Base-by-base conservation (phyloP, 257 asterid genomes). In the Coffea eugenioides region DNA sequence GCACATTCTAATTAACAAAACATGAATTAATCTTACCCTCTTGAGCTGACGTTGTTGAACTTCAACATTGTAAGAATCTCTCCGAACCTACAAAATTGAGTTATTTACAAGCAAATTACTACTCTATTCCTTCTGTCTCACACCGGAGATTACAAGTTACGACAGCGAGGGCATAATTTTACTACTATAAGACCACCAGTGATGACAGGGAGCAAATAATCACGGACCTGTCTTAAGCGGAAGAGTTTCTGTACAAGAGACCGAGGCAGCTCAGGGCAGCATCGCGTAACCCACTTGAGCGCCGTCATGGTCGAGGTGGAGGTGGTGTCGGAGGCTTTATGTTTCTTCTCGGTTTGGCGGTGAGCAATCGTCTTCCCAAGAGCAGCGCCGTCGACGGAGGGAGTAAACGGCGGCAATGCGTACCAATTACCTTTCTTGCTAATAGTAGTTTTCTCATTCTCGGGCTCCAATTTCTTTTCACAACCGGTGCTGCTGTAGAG, bases 241-340 rank as follows among this genome's bases (percentile, higher is more conserved):
- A 96, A 94, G 79, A 96, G 96, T 82, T 96, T 94, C 83, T 94
- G 98, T 23, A 96, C 95, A n/a, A 94, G 93, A 75, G 90, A 83
- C 86, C 90, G 88, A 52, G 97, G 98, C 72, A 94, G 86, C 80
- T 94, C 87, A 57, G 99, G 99, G 87, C 92, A 92, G 90, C 95
- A 96, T 71, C 88, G 89, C 0, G 79, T 89, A 64, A 92, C 89
- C 98, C 98, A 96, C 80, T 94, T 94, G 56, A 94, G 87, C 64
- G 97, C 95, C 82, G 97, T 91, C 85, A 83, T 79, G 52, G 80
- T 21, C 70, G 83, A 31, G 10, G 71, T 25, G 18, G 78, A 8
- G 12, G 8, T 36, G 67, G 68, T 12, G 11, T 39, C 45, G 8
- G 46, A 5, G 36, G 46, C 56, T 25, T 75, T 72, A 5, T 62